phyloP scores from a whole-genome alignment of 1,284 basidiomycete species.

The Rhodotorula sp. region DNA sequence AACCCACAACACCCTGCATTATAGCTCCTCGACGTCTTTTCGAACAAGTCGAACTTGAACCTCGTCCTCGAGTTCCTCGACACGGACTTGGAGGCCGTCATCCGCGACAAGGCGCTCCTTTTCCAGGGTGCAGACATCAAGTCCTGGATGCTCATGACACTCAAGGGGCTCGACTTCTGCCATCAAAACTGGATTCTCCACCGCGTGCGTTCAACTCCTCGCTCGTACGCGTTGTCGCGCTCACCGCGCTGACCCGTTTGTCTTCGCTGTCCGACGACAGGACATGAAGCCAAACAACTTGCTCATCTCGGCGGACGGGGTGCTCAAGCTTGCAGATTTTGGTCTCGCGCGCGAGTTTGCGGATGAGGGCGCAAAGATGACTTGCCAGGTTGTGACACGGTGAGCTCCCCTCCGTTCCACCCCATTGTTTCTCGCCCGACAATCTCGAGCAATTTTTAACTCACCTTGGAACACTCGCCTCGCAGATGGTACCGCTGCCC shows the following conservation, averaged over 20 bases:
- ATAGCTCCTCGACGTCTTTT: constrained; percentile 95
- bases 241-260: not conserved
- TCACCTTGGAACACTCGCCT: too few species aligned
- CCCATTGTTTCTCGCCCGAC: not conserved
- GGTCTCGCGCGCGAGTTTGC: constrained; percentile 95
- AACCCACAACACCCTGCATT: not conserved
- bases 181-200: constrained; percentile 93
- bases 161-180: constrained; percentile 94
- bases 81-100: constrained; percentile 95
- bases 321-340: constrained; percentile 98
- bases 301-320: constrained; percentile 84
- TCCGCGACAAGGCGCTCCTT: constrained; percentile 86
- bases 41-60: constrained; percentile 93
- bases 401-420: constrained; percentile 50
- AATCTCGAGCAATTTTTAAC: too few species aligned
- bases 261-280: constrained; percentile 57
- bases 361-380: constrained; percentile 93
- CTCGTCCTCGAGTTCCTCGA: constrained; percentile 96
- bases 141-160: constrained; percentile 98
- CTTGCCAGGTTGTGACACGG: constrained; percentile 95
- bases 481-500: constrained; percentile 95
- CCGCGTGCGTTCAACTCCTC: constrained; percentile 60
- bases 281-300: constrained; percentile 99
- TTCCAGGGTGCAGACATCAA: constrained; percentile 97
- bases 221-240: not conserved